Evolutionary conservation across 75 land plant genomes (phyloP), one percentile per base, ranked within the genome.

Genomic region (Chamaecyparis obtusa): DNA sequence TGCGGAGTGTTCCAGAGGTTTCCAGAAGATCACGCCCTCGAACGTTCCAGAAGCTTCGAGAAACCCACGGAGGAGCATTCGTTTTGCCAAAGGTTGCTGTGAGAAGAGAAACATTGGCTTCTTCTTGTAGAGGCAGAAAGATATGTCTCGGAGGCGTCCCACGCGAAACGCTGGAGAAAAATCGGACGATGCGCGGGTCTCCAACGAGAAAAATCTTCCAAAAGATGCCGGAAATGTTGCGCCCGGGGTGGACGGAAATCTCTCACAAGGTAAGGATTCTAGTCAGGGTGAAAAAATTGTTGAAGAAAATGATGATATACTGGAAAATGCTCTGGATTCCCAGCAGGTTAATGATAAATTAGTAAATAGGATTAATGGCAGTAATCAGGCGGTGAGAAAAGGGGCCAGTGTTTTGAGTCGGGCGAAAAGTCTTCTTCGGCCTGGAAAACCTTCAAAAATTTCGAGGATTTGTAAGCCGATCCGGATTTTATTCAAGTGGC

Each of bases 231-330:
- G 49, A 44, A 44, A 27, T 81, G 1, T 46, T 51, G 51, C 15
- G 14, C 15, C 83, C 32, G 33, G 44, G 3, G 83, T 1, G 32
- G 83, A 81, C 51, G 83, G 49, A 11, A 81, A 81, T 44, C n/a
- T 27, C n/a, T 81, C 49, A 41, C 83, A 81, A 11, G 83, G 83
- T 44, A 81, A 81, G 83, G 83, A 81, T 81, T 81, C 49, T 3
- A 24, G 15, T 81, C 30, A 44, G 9, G 32, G 51, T 81, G 44
- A 41, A 81, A 46, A 1, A 24, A 44, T 43, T 17, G 51, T 21
- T 81, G 16, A 74, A 74, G 16, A 74, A 30, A 43, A 30, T 51
- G 83, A 81, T 81, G n/a, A 2, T 27, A 48, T n/a, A 41, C 39
- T n/a, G 7, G n/a, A 44, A 81, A 81, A 44, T 81, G 51, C 49